Percentiles rank a stretch among this genome's conserved stretches.
Evolutionary conservation across 1,284 basidiomycete genomes (phyloP).

Genomic region (Tilletiaria anomala): DNA sequence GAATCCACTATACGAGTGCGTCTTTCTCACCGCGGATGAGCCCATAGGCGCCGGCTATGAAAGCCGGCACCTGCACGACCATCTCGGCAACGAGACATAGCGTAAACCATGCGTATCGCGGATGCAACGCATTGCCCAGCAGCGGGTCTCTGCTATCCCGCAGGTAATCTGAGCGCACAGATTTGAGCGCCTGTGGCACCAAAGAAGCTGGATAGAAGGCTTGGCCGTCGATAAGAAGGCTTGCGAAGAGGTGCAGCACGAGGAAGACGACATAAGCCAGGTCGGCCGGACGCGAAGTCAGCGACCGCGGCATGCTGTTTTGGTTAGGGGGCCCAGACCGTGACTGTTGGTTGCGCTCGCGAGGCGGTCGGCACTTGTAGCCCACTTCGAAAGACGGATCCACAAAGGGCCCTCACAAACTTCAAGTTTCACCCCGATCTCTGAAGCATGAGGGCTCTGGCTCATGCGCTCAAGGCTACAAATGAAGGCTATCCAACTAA

Average conservation of each 20-base stretch:
- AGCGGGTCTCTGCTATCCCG: conserved; percentile 7
- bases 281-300: conserved; percentile 7
- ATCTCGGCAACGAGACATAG: conserved; percentile 8
- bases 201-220: conserved; percentile 4
- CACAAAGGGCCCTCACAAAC: no score
- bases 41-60: conserved; percentile 6
- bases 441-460: no score
- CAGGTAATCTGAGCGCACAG: conserved; percentile 5
- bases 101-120: conserved; percentile 9
- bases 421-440: no score
- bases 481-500: no score
- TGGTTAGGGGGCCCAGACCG: no score
- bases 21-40: conserved; percentile 3
- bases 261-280: conserved; percentile 7
- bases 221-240: conserved; percentile 9
- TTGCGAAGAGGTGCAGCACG: conserved; percentile 6
- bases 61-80: conserved; percentile 8
- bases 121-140: conserved; percentile 4
- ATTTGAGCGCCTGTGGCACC: conserved; percentile 4
- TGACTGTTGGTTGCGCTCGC: no score
- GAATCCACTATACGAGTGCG: neutral
- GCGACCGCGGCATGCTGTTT: conserved; percentile 3
- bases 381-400: no score
- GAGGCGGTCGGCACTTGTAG: no score
- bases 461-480: no score